phyloP scores from a whole-genome alignment of 371 early-diverging fungal species.

The Mucor sp. region DNA sequence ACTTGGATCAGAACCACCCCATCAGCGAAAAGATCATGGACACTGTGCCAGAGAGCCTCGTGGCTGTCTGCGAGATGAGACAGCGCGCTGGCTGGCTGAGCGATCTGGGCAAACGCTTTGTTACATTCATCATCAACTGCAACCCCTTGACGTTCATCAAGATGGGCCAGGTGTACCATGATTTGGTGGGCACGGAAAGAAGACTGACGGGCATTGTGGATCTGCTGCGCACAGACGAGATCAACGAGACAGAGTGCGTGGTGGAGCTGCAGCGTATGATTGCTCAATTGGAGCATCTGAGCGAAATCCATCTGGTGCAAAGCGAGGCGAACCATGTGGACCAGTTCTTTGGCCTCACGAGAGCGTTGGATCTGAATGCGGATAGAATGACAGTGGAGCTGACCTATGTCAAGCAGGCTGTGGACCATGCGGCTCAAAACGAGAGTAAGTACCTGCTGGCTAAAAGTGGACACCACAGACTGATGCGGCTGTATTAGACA shows the following conservation, averaged over 20 bases:
- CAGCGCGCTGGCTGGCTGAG: constrained; percentile 74
- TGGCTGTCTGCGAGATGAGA: constrained; percentile 64
- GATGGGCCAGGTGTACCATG: constrained; percentile 71
- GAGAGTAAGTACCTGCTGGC: constrained; percentile 24
- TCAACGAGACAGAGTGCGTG: constrained; percentile 62
- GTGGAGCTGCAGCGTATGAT: constrained; percentile 66
- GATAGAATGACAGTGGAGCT: constrained; percentile 69
- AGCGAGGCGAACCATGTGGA: constrained; percentile 45
- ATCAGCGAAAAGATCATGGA: constrained; percentile 62
- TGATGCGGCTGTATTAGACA: not conserved
- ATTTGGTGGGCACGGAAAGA: constrained; percentile 71
- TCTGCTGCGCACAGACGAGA: constrained; percentile 71
- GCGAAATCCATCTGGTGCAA: constrained; percentile 60
- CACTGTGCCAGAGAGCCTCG: constrained; percentile 53
- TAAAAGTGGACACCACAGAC: not conserved
- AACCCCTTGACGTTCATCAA: constrained; percentile 67
- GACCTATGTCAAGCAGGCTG: constrained; percentile 47
- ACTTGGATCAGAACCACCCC: constrained; percentile 72
- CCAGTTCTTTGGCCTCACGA: constrained; percentile 55
- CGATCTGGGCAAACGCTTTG: constrained; percentile 67
- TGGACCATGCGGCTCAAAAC: constrained; percentile 25
- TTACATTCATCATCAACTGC: constrained; percentile 68
- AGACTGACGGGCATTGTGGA: constrained; percentile 61
- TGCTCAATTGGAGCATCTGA: constrained; percentile 67
- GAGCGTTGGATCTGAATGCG: constrained; percentile 64